A percentile compares a stretch with the other conserved stretches of the same genome.
Evolutionary conservation across 352 stramenopile species (phyloP).

Genomic region (Phytophthora macrochlamydospora): DNA sequence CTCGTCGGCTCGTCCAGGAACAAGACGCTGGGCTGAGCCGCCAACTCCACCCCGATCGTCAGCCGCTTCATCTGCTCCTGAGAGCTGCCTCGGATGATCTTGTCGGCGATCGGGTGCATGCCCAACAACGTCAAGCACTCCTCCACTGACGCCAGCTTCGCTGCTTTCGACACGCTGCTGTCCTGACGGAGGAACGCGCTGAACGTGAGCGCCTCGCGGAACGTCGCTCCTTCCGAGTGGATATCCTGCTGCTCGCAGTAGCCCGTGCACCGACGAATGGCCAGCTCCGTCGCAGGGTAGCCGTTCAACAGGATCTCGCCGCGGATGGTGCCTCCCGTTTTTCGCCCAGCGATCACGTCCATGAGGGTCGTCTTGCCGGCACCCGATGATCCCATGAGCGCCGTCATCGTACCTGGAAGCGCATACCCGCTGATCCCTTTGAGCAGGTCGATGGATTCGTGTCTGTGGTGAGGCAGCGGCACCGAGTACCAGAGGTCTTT

Average conservation of each 20-base stretch:
- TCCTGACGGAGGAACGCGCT: slow-evolving; percentile 71
- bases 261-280: slow-evolving; percentile 34
- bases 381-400: slow-evolving; percentile 58
- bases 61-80: slow-evolving; percentile 63
- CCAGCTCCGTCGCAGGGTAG: slow-evolving; percentile 29
- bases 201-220: slow-evolving; percentile 88
- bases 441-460: slow-evolving; percentile 62
- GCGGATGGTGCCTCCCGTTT: slow-evolving; percentile 67
- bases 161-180: slow-evolving; percentile 22
- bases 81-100: slow-evolving; percentile 40
- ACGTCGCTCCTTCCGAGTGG: slow-evolving; percentile 46
- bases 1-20: slow-evolving; percentile 81
- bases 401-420: slow-evolving; percentile 44
- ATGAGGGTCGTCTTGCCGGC: slow-evolving; percentile 75
- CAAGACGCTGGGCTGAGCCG: slow-evolving; percentile 79
- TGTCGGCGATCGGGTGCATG: slow-evolving; percentile 33
- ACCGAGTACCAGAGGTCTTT: slow-evolving; percentile 22
- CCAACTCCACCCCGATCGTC: slow-evolving; percentile 90
- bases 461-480: slow-evolving; percentile 10
- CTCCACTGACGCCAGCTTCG: slow-evolving; percentile 36
- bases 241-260: slow-evolving; percentile 35
- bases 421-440: slow-evolving; percentile 65
- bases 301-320: slow-evolving; percentile 59
- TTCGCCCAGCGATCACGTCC: slow-evolving; percentile 79
- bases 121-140: slow-evolving; percentile 42